Evolutionary conservation across 306 rosid species (phyloP), one percentile per base, ranked within the genome.

Genomic region (Malus sylvestris): DNA sequence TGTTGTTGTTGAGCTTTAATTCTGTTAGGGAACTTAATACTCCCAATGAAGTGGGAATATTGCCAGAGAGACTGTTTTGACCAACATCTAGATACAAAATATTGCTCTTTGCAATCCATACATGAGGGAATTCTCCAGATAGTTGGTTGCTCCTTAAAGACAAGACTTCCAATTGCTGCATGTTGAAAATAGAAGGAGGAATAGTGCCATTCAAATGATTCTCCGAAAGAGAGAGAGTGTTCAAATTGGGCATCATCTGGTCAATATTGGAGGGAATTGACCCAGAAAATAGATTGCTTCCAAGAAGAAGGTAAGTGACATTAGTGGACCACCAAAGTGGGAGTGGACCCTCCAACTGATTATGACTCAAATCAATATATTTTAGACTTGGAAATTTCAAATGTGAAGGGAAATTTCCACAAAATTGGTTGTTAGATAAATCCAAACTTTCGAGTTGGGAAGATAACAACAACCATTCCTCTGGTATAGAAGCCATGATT

Each of bases 201-300:
- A 33, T 33, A 5, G 1, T 33, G 7, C 7, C 38, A 4, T 32
- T 32, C 33, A 32, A 32, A 32, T 32, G 33, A 32, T 32, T 33
- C 0, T 33, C 38, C 0, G 19, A 4, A 25, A 61, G 20, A 1
- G 4, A 13, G 1, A 61, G 5, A 4, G 0, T 12, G 3, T 4
- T 2, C 8, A 61, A 27, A 0, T 61, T 23, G 20, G 66, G 66
- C 8, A 61, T 4, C 20, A 11, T 0, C 3, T 27, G 1, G 8
- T 60, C 8, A 1, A 60, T 0, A 60, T 11, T 60, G 0, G 19
- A 1, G 19, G 65, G 65, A 0, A 60, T 60, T 10, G 35, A 19
- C 19, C 65, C 19, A 0, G 35, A 25, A 61, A 61, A 25, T 11
- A 1, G 2, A 61, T 61, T 23, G 6, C 35, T 60, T 25, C 25